A percentile compares a stretch with the other conserved stretches of the same genome.
Evolutionary conservation across 345 rosid species (phyloP).

Genomic region (Linum lewisii): DNA sequence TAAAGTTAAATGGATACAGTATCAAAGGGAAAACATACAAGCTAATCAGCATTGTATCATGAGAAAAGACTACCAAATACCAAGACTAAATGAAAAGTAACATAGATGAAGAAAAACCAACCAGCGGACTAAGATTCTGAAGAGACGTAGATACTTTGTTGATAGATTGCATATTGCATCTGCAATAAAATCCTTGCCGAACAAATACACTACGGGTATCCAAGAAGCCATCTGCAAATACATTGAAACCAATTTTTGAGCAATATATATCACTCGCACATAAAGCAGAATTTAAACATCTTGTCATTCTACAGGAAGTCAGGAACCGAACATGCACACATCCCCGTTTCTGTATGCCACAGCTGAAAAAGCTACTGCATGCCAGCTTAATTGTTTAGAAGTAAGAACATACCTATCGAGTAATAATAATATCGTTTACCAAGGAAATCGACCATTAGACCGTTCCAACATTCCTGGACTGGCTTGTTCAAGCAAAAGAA

Average conservation of each 20-base stretch:
- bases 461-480: too few relatives aligned
- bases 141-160: constrained; percentile 70
- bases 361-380: too few relatives aligned
- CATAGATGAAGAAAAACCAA: constrained; percentile 17
- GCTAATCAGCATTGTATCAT: too few relatives aligned
- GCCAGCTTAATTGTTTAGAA: too few relatives aligned
- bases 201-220: constrained; percentile 89
- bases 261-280: neutral
- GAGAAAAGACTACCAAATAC: constrained; percentile 6
- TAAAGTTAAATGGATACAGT: too few relatives aligned
- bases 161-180: constrained; percentile 80
- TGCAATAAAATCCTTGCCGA: constrained; percentile 64
- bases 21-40: too few relatives aligned
- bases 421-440: too few relatives aligned
- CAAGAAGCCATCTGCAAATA: constrained; percentile 74
- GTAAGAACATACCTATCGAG: too few relatives aligned
- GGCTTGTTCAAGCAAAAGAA: too few relatives aligned
- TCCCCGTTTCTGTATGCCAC: too few relatives aligned
- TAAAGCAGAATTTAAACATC: neutral
- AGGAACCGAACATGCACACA: too few relatives aligned
- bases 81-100: constrained; percentile 1
- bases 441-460: too few relatives aligned
- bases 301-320: neutral
- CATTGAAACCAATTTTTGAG: neutral
- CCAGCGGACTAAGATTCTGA: constrained; percentile 57